Base-by-base conservation (phyloP, 495 filamentous ascomycete species). In the Sordaria brevicollis region DNA sequence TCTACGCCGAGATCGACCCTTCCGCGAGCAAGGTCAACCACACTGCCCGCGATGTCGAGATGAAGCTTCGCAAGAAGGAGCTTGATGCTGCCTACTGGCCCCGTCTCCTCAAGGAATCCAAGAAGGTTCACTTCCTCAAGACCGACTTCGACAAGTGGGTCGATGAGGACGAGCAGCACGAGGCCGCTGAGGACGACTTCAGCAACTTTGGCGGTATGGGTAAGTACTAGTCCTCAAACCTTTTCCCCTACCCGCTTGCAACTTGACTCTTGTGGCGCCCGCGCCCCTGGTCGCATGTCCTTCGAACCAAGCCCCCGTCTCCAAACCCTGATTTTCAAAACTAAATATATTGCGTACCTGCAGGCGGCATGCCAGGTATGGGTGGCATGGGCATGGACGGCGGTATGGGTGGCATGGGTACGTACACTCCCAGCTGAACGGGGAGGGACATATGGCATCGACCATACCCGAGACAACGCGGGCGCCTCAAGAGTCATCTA, bases 121-220 rank as follows among this genome's bases (percentile, higher is more conserved):
- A 93, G 88, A 97, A 92, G 86, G 78, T 90, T 67, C 95, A 98
- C 84, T 99, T 95, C 89, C 81, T 99, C 76, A 97, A 97, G 92
- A 99, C 95, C 74, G 90, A 99, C 81, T 99, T 99, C 76, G 93
- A 97, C 83, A 98, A 98, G 93, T 99, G 96, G 96, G 93, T 99
- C 74, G 96, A 98, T 79, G 95, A 98, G 88, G 95, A 99, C 80
- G 95, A 99, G 86, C 95, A 99, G 83, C 91, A 97, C 76, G 93
- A 90, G 76, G 89, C 83, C 19, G 82, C 85, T 29, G 94, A 97
- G 39, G 93, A 97, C 36, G 93, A 96, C 78, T 89, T 94, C 79
- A 90, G 86, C 71, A 88, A 89, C 71, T 86, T 91, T 76, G 90
- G 86, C 35, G 76, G 85, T 62, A 82, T 84, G 81, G 85, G 81